phyloP scores from a whole-genome alignment of 495 filamentous ascomycete species.

The Friedmanniomyces simplex region DNA sequence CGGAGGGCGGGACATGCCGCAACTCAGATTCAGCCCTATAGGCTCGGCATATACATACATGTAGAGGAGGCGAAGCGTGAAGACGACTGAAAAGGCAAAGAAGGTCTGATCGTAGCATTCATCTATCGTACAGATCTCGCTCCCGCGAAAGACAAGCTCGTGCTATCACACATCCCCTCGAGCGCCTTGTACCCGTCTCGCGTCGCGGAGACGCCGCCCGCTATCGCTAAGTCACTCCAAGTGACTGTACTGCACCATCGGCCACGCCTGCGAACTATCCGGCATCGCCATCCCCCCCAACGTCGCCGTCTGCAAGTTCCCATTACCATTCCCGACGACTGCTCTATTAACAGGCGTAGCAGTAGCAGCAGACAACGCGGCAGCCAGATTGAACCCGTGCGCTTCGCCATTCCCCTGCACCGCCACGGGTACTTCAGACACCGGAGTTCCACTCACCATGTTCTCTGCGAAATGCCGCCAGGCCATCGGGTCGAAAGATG shows the following conservation, averaged over 20 bases:
- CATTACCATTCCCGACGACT: background rate
- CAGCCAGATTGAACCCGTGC: background rate
- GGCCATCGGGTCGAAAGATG: conserved; percentile 4
- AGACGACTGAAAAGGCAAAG: no score
- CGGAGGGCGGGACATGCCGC: background rate
- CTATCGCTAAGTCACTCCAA: background rate
- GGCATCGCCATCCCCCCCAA: conserved; percentile 7
- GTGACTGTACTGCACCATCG: conserved; percentile 5
- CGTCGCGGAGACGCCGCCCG: no score
- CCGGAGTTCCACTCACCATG: conserved; percentile 9
- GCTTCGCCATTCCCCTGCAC: background rate
- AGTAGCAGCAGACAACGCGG: background rate
- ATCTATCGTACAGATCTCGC: no score
- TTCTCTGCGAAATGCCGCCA: conserved; percentile 18
- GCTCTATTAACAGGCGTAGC: background rate
- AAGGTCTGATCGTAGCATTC: no score
- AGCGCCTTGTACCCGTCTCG: no score
- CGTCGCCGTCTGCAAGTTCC: background rate
- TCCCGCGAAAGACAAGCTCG: no score
- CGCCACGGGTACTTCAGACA: background rate
- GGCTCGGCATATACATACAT: background rate
- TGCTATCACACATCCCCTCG: no score
- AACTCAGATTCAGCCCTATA: no score
- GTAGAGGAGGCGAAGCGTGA: no score
- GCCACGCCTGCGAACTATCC: conserved; percentile 18